Conservation (phyloP, 495 filamentous ascomycete genomes). For the Glarea lozoyensis region DNA sequence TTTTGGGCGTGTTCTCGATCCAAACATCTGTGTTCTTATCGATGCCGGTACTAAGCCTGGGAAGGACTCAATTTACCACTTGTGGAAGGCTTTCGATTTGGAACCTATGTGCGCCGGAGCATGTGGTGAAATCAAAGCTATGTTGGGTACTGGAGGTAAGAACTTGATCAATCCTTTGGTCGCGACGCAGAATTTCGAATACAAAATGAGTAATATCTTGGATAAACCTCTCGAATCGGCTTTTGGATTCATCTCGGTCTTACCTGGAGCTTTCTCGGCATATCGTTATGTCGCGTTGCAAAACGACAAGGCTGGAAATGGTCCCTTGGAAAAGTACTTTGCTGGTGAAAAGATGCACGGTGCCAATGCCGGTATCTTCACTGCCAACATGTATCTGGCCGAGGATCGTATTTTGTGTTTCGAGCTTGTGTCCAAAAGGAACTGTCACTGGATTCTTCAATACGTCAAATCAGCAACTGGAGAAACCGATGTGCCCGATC, state of each 20-base stretch:
- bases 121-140: constrained; percentile 33
- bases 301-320: constrained; percentile 22
- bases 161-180: constrained; percentile 30
- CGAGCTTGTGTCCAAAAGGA: constrained; percentile 92
- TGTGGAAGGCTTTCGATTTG: constrained; percentile 32
- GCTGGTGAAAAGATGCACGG: constrained; percentile 38
- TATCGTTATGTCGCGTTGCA: constrained; percentile 29
- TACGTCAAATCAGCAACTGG: constrained; percentile 93
- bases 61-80: constrained; percentile 24
- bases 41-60: constrained; percentile 33
- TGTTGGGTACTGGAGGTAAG: constrained; percentile 29
- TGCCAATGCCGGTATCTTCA: constrained; percentile 96
- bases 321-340: constrained; percentile 32
- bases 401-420: constrained; percentile 99
- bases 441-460: constrained; percentile 89
- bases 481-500: constrained; percentile 92
- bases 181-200: constrained; percentile 33
- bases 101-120: constrained; percentile 30
- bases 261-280: constrained; percentile 33
- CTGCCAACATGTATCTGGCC: constrained; percentile 98
- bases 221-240: constrained; percentile 32
- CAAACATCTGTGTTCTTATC: constrained; percentile 29
- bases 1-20: constrained; percentile 29
- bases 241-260: constrained; percentile 32
- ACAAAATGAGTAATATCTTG: constrained; percentile 33